Percentiles rank a stretch among this genome's conserved stretches.
phyloP scores from a whole-genome alignment of 176 grass and related monocot species.

The Carex parvula region DNA sequence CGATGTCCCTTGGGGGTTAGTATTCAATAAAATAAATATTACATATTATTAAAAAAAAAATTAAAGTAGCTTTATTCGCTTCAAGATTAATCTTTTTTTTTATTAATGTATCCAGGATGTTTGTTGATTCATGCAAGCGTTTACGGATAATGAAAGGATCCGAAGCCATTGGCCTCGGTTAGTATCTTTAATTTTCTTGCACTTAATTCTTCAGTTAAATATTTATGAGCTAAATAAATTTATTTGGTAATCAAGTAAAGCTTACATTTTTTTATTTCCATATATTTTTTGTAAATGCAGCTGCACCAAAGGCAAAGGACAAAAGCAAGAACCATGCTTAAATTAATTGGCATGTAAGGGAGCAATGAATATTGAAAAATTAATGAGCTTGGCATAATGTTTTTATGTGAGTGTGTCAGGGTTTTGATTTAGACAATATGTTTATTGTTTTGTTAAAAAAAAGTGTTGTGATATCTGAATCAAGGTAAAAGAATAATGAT shows the following conservation, averaged over 20 bases:
- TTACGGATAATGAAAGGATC: slow-evolving; percentile 98
- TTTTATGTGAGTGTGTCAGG: slow-evolving; percentile 48
- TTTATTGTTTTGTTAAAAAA: slow-evolving; percentile 56
- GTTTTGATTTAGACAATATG: slow-evolving; percentile 59
- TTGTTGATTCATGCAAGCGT: slow-evolving; percentile 95
- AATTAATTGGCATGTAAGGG: slow-evolving; percentile 39
- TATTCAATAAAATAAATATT: neutral
- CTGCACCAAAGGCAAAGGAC: slow-evolving; percentile 74
- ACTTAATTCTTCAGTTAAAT: slow-evolving; percentile 36
- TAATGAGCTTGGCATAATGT: slow-evolving; percentile 44
- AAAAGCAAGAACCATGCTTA: slow-evolving; percentile 83
- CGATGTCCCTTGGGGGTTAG: slow-evolving; percentile 95
- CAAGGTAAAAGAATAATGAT: slow-evolving; percentile 54
- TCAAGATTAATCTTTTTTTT: slow-evolving; percentile 24
- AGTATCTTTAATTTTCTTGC: slow-evolving; percentile 32
- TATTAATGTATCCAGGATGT: slow-evolving; percentile 64
- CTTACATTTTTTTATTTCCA: neutral
- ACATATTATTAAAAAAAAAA: neutral
- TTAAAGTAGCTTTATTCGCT: neutral
- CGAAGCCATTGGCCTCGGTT: slow-evolving; percentile 92
- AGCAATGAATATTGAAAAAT: slow-evolving; percentile 38
- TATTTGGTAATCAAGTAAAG: neutral
- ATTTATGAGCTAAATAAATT: neutral
- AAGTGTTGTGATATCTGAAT: slow-evolving; percentile 39
- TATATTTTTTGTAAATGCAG: slow-evolving; percentile 31